Base-by-base conservation (phyloP, 2,329 filamentous ascomycete genomes). In the Neoascochyta sp. region DNA sequence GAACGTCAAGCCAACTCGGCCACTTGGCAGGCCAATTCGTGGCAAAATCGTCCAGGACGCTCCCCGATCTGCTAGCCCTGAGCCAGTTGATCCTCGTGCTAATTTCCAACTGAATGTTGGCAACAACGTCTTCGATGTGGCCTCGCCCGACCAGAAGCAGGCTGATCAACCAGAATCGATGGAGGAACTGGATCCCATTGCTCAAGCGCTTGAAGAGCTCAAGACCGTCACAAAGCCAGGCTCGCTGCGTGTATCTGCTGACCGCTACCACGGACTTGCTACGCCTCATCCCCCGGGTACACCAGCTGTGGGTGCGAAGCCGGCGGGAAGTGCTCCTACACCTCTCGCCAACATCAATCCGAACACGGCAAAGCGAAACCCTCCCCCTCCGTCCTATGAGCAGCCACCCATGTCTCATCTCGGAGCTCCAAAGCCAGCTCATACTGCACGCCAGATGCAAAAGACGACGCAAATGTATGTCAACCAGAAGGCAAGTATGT, bases 371-470 rank as follows among this genome's bases (percentile, higher is more conserved):
- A 75, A 80, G 60, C 71, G 84, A 45, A 82, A 81, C 15, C 89
- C 86, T 7, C 87, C 89, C 5, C 90, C 90, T 3, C 90, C 90
- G 4, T 86, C 85, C 0, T 96, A 95, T 54, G 84, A 90, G 37
- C 37, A 36, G 19, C 33, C 33, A 22, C 77, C 81, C 27, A 75
- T 87, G 24, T 86, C 84, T 56, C 76, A 86, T 36, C 74, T 96
- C 4, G 92, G 88, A 31, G 85, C 90, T 9, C 93, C 92, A 2
- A 83, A 90, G 36, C 88, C 90, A 2, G 92, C 92, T 2, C 87
- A 93, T 39, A 98, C 93, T 0, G 85, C 87, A 4, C 86, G 83
- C 42, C 86, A 92, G 26, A 98, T 98, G 93, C 86, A 95, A 56
- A 86, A 94, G 62, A 86, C 89, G 4, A 92, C 88, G 0, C 83